These are phyloP conservation scores for Suhomyces coccinellae DNA, from an alignment of 1,139 yeast genomes.

Conservation along the genomic window DNA sequence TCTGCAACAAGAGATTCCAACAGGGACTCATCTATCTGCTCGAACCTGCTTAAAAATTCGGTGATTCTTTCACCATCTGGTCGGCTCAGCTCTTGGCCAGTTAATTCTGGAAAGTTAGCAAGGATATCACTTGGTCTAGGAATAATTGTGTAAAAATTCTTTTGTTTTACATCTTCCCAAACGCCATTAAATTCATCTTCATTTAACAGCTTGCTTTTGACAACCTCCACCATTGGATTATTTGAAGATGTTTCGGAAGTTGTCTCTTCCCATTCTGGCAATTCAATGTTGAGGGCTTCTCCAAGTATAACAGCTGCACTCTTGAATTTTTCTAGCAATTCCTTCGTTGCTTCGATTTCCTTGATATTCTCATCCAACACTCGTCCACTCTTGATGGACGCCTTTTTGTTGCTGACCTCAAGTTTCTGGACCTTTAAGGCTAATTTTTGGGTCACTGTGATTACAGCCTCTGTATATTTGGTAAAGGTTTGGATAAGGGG, in stretches of 20 bases:
- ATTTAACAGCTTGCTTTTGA: slow-evolving; percentile 21
- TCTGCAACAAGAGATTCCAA: slow-evolving; percentile 57
- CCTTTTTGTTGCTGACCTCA: slow-evolving; percentile 46
- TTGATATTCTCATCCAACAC: slow-evolving; percentile 52
- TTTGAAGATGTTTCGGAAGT: neutral
- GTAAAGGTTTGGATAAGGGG: slow-evolving; percentile 37
- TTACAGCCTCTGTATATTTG: slow-evolving; percentile 49
- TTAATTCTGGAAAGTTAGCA: neutral
- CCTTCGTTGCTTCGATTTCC: slow-evolving; percentile 39
- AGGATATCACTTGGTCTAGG: slow-evolving; percentile 28
- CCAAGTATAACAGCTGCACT: slow-evolving; percentile 47
- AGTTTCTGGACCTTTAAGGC: slow-evolving; percentile 37
- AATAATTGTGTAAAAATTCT: slow-evolving; percentile 55
- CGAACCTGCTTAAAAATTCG: slow-evolving; percentile 46
- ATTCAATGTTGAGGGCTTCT: slow-evolving; percentile 32
- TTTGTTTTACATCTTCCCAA: slow-evolving; percentile 71
- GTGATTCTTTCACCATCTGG: slow-evolving; percentile 46
- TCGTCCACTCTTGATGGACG: slow-evolving; percentile 68
- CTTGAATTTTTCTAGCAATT: slow-evolving; percentile 47
- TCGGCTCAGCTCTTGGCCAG: neutral
- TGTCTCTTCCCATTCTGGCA: slow-evolving; percentile 11
- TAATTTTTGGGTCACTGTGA: slow-evolving; percentile 34
- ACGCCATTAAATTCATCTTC: slow-evolving; percentile 40
- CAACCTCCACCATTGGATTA: slow-evolving; percentile 24
- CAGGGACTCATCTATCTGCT: slow-evolving; percentile 44